Evolutionary conservation across 1,284 basidiomycete genomes (phyloP), one percentile per base, ranked within the genome.

Genomic region (Uromyces viciae-fabae): DNA sequence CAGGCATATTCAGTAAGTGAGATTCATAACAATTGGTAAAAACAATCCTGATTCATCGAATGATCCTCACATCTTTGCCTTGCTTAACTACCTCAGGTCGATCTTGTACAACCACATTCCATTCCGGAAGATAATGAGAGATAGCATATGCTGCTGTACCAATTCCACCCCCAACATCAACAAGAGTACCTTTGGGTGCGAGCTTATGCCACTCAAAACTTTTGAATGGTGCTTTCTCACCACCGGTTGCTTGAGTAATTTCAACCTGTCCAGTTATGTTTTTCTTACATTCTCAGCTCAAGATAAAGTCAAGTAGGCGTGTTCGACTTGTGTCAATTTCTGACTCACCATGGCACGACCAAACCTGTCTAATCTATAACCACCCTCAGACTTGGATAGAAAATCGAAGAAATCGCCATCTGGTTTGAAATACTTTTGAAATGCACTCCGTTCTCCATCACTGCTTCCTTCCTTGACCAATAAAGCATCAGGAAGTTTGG

Each of bases 21-120:
- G n/a, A n/a, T n/a, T n/a, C n/a, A n/a, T n/a, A n/a, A n/a, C n/a
- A n/a, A n/a, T n/a, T n/a, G n/a, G n/a, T n/a, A n/a, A n/a, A n/a
- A n/a, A n/a, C n/a, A n/a, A n/a, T n/a, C n/a, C n/a, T n/a, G n/a
- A n/a, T n/a, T n/a, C n/a, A n/a, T n/a, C n/a, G 8, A 28, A n/a
- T 4, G 8, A 1, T 36, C 22, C 43, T 49, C 22, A 19, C 68
- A 36, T 49, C 68, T 52, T 71, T 14, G 22, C 25, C 68, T 28
- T 49, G 5, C 31, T 52, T 42, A 28, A 71, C 43, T 15, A 71
- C 68, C 49, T 71, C 68, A 49, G 68, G 38, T 3, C 68, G 68
- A 71, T 71, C 68, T 28, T 71, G 68, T 19, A 71, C 43, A n/a
- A 71, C 43, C 5, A 71, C 49, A n/a, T 71, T 71, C 43, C 68